Evolutionary conservation across 2,329 filamentous ascomycete genomes (phyloP), one percentile per base, ranked within the genome.

Genomic region (Sporothrix brunneoviolacea): DNA sequence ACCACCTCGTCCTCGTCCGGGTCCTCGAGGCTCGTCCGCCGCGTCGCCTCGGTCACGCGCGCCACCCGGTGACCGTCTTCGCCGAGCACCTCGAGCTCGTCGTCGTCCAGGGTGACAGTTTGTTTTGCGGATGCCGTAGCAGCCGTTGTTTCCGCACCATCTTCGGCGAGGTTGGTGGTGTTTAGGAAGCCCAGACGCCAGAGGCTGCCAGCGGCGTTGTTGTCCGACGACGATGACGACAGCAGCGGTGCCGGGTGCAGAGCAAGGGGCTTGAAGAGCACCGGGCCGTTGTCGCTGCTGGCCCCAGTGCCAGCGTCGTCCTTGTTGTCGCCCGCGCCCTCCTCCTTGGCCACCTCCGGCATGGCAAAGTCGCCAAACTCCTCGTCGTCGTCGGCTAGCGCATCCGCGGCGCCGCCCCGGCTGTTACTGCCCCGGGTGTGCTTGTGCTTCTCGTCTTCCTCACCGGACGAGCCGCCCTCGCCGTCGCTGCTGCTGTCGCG

Each of bases 321-420:
- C 22, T 39, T 16, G 9, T 18, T 27, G 41, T 18, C 39, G 16
- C 16, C 38, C 13, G 15, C 10, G 32, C 15, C 2, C 5, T 37
- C 57, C 45, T 51, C 56, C 36, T 67, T 40, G 10, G 22, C 69
- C 45, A 74, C 68, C 61, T 83, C 80, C 10, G 81, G 77, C 68
- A 85, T 80, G 56, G 80, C 81, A 58, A 85, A 85, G 52, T 86
- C 83, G 13, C 82, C 83, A 67, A 86, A 79, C 59, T 83, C 82
- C 55, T 85, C 80, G 36, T 82, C 79, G 5, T 80, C 76, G 12
- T 78, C 73, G 32, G 72, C 70, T 13, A 75, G n/a, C n/a, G n/a
- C n/a, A n/a, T n/a, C n/a, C n/a, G n/a, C n/a, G n/a, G n/a, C n/a
- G n/a, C n/a, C n/a, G n/a, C 77, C 40, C 70, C 72, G 27, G 67